Conservation (phyloP, 164 flowering plant genomes). For the Warburgia ugandensis region DNA sequence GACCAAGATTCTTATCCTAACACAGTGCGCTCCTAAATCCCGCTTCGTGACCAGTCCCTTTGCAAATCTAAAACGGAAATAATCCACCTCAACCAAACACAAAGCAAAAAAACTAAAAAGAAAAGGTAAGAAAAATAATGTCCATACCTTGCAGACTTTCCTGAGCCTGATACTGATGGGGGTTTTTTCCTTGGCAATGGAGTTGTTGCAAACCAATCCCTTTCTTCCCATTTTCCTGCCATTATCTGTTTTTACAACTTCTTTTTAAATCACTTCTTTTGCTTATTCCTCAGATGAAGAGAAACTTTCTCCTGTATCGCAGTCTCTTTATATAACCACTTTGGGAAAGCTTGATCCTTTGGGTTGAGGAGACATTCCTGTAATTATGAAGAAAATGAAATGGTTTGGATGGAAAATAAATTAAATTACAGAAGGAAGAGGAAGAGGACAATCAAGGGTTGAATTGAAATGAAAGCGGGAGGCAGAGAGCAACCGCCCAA, state of each 20-base stretch:
- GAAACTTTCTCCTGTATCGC: constrained; percentile 55
- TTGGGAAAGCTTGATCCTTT: constrained; percentile 43
- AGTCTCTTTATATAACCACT: constrained; percentile 53
- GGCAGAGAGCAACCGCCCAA: no score
- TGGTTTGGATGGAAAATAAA: no score
- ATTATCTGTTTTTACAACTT: constrained; percentile 6
- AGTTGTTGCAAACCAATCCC: constrained; percentile 1
- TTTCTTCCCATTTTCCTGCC: constrained; percentile 9
- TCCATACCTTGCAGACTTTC: constrained; percentile 81
- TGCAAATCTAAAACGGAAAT: constrained; percentile 54
- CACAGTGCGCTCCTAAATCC: constrained; percentile 90
- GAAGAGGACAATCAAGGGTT: no score
- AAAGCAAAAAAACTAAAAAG: background rate
- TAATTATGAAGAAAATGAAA: no score
- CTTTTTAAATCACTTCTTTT: constrained; percentile 18
- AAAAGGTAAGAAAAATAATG: constrained; percentile 3
- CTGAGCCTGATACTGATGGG: constrained; percentile 73
- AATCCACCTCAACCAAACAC: background rate
- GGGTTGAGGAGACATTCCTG: constrained; percentile 31
- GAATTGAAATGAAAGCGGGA: no score
- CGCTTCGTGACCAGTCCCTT: constrained; percentile 81
- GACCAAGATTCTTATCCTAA: no score
- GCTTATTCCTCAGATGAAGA: constrained; percentile 25
- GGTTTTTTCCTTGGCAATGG: constrained; percentile 40
- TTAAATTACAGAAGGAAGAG: no score